These are phyloP conservation scores for Houttuynia cordata DNA, from an alignment of 164 flowering plant species.

Conservation along the genomic window DNA sequence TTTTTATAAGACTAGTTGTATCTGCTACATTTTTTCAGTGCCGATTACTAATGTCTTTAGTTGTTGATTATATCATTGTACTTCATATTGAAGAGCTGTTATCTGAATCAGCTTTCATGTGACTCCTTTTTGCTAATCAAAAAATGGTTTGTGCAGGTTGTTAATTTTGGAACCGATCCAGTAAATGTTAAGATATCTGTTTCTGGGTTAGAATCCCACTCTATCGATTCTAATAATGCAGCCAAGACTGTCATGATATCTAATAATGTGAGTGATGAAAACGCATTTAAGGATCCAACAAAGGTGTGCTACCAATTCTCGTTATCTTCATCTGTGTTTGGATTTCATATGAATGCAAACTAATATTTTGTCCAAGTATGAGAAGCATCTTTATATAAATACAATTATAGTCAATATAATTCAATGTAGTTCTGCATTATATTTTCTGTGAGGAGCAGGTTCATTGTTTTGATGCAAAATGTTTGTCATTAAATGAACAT, in stretches of 20 bases:
- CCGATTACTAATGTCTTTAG: not conserved
- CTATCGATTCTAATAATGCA: slow-evolving; percentile 25
- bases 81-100: not conserved
- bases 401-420: too few species aligned
- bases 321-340: not conserved
- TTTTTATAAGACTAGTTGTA: too few species aligned
- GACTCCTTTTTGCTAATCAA: not conserved
- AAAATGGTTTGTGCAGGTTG: slow-evolving; percentile 40
- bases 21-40: too few species aligned
- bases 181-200: slow-evolving; percentile 47
- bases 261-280: slow-evolving; percentile 64
- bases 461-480: too few species aligned
- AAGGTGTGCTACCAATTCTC: slow-evolving; percentile 33
- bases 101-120: not conserved
- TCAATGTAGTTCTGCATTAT: too few species aligned
- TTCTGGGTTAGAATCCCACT: slow-evolving; percentile 35
- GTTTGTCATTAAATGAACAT: too few species aligned
- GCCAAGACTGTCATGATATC: slow-evolving; percentile 49
- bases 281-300: slow-evolving; percentile 50
- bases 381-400: too few species aligned
- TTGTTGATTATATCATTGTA: too few species aligned
- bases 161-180: slow-evolving; percentile 47
- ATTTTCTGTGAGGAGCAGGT: too few species aligned
- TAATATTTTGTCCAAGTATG: not conserved
- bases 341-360: not conserved